Conservation (phyloP, 352 stramenopile genomes). For the Phytophthora sp. region DNA sequence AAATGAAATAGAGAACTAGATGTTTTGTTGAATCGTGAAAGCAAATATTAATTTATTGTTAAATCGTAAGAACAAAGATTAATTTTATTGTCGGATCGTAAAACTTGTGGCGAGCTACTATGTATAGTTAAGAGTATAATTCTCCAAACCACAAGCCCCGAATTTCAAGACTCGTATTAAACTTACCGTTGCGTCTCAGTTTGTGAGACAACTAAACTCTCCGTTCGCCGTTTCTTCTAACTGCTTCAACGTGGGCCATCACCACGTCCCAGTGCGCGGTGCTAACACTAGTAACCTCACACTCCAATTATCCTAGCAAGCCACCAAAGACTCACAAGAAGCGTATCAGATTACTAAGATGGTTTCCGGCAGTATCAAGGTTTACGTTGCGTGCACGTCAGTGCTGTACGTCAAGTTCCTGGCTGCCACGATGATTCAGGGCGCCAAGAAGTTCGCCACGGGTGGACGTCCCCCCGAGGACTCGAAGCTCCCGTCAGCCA, state of each 20-base stretch:
- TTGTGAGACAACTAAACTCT: slow-evolving; percentile 12
- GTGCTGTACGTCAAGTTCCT: slow-evolving; percentile 76
- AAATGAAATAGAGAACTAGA: slow-evolving; percentile 8
- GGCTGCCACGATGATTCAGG: slow-evolving; percentile 52
- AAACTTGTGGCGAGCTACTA: too few species aligned
- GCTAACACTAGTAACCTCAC: background rate
- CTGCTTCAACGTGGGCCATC: slow-evolving; percentile 4
- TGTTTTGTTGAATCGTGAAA: slow-evolving; percentile 1
- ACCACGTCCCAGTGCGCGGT: background rate
- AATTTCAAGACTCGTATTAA: too few species aligned
- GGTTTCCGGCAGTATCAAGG: slow-evolving; percentile 9
- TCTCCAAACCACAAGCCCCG: too few species aligned
- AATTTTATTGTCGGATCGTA: too few species aligned
- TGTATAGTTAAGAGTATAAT: too few species aligned
- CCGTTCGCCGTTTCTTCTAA: background rate
- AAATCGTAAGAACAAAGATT: too few species aligned
- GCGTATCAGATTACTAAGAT: background rate
- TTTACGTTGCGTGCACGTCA: slow-evolving; percentile 41
- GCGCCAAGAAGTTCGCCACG: slow-evolving; percentile 53
- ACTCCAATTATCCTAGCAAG: background rate
- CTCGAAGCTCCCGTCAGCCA: slow-evolving; percentile 37
- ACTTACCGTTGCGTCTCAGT: slow-evolving; percentile 5
- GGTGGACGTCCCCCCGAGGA: slow-evolving; percentile 64
- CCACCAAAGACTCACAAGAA: background rate
- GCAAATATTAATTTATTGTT: too few species aligned